Evolutionary conservation across 139 green algal species (phyloP).

Genomic region (Chlorella sorokiniana): DNA sequence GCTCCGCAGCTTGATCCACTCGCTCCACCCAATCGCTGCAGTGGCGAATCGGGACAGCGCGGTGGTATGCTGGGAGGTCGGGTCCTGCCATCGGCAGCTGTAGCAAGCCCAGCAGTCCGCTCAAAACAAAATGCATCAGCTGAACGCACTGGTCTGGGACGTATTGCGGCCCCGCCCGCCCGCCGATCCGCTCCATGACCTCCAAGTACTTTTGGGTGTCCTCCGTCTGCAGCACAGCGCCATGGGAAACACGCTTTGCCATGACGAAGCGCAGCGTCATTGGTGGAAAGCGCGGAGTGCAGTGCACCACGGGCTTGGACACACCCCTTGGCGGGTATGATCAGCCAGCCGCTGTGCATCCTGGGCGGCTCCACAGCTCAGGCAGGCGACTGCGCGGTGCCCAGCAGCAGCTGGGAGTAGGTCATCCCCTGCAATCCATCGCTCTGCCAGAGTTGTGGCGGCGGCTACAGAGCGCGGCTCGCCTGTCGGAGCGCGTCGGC

Average conservation of each 20-base stretch:
- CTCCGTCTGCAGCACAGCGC: slow-evolving; percentile 45
- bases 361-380: too few relatives aligned
- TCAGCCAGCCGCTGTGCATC: too few relatives aligned
- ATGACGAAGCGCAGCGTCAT: background rate
- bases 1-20: slow-evolving; percentile 43
- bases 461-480: background rate
- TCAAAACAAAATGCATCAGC: background rate
- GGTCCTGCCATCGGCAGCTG: background rate
- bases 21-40: slow-evolving; percentile 61
- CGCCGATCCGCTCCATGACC: slow-evolving; percentile 10
- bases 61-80: background rate
- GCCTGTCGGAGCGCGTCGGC: slow-evolving; percentile 76
- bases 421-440: background rate
- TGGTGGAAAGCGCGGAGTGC: too few relatives aligned
- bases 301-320: too few relatives aligned
- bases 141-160: background rate
- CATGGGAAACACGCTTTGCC: slow-evolving; percentile 28
- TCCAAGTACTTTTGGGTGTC: slow-evolving; percentile 16
- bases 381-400: too few relatives aligned
- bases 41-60: background rate
- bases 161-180: slow-evolving; percentile 10
- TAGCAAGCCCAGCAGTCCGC: background rate
- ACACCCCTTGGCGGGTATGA: too few relatives aligned
- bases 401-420: background rate
- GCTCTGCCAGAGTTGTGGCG: too few relatives aligned